Conservation (phyloP, 306 rosid genomes). For the Acmispon strigosus region DNA sequence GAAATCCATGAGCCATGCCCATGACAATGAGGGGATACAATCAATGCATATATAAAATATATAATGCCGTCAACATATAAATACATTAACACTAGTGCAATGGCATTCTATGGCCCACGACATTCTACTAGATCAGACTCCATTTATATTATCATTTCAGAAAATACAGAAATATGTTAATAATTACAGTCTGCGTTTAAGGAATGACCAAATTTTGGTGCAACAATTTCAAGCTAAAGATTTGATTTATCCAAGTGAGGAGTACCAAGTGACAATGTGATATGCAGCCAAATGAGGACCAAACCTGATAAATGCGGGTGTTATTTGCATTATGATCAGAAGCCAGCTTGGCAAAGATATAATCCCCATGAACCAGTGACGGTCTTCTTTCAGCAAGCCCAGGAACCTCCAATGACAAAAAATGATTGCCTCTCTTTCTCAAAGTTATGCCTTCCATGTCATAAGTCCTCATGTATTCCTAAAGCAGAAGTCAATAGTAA, state of each 20-base stretch:
- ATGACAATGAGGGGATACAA: not conserved
- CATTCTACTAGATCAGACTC: not conserved
- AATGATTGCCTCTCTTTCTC: constrained; percentile 37
- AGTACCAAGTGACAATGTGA: constrained; percentile 4
- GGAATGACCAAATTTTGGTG: not conserved
- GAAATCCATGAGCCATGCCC: not conserved
- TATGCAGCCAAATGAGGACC: constrained; percentile 4
- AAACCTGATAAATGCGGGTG: constrained; percentile 49
- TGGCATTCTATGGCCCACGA: not conserved
- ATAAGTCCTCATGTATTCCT: constrained; percentile 81
- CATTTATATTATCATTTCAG: not conserved
- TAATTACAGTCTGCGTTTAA: not conserved
- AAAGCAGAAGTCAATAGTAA: constrained; percentile 18
- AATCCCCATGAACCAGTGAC: constrained; percentile 85
- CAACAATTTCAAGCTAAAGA: not conserved
- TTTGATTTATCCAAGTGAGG: not conserved
- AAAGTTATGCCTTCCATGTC: constrained; percentile 60
- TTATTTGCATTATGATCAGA: constrained; percentile 21
- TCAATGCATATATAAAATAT: not conserved
- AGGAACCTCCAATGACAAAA: constrained; percentile 73
- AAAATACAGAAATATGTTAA: not conserved
- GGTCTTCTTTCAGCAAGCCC: constrained; percentile 98
- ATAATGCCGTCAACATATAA: not conserved
- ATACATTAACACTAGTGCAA: not conserved
- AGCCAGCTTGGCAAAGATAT: constrained; percentile 48